Evolutionary conservation across 345 rosid genomes (phyloP).

Genomic region (Acer yangbiense): DNA sequence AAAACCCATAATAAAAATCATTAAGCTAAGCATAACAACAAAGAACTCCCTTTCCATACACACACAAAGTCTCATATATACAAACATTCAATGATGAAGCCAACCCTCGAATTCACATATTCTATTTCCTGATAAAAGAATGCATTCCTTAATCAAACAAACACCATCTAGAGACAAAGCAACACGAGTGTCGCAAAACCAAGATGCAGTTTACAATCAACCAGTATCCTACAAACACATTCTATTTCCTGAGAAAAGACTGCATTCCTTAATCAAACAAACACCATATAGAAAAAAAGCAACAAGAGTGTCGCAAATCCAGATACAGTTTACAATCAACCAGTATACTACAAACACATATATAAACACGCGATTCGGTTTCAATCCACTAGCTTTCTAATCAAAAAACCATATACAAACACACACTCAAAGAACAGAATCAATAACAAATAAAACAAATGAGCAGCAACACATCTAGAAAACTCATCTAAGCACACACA

Average conservation of each 20-base stretch:
- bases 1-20: constrained; percentile 5
- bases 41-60: neutral
- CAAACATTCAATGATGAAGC: neutral
- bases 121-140: neutral
- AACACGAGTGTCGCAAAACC: neutral
- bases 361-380: neutral
- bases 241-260: neutral
- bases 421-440: neutral
- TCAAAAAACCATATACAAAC: neutral
- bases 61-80: neutral
- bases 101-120: neutral
- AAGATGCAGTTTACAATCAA: neutral
- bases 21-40: neutral
- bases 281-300: neutral
- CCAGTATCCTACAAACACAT: neutral
- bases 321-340: neutral
- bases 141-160: neutral
- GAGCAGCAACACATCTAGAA: neutral
- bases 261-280: neutral
- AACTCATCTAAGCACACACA: neutral
- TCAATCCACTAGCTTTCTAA: neutral
- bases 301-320: neutral
- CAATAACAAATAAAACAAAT: neutral
- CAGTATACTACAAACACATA: neutral
- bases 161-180: neutral